Base-by-base conservation (phyloP, 2,329 filamentous ascomycete genomes). In the Nemania diffusa region DNA sequence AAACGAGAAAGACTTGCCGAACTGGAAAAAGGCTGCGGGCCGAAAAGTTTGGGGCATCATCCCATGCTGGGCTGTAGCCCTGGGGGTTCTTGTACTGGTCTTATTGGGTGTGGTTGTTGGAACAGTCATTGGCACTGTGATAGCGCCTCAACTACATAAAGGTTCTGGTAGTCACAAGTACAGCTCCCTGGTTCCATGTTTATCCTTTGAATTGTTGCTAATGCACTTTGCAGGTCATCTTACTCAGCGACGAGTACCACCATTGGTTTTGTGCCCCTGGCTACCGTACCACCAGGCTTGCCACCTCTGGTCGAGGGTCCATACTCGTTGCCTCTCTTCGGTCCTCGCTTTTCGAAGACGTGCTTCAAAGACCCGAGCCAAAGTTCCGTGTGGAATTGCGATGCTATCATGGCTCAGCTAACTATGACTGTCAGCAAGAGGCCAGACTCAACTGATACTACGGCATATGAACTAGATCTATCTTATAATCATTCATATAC, bases 341-440 rank as follows among this genome's bases (percentile, higher is more conserved):
- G 84, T 2, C 83, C 82, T 61, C 81, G 83, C 61, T 80, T 81
- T 2, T 84, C 87, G 17, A 83, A 81, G 46, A 81, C 83, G 0
- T 92, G 90, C 74, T 82, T 92, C 67, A 81, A 82, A 34, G 82
- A 90, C 63, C 80, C 83, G 0, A 81, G 77, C 0, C 84, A 89
- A 71, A 79, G 82, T n/a, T 77, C 82, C 57, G 86, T 89, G 0
- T 92, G 90, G 90, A 86, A 82, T 65, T 92, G 90, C 75, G 82
- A 86, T 13, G 81, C 91, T 32, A 79, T 81, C 1, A 80, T 81
- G 52, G 79, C 79, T 5, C 78, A 82, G 51, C 83, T 84, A 57
- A 76, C 79, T 1, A 77, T 88, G 78, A 77, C 79, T 1, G 77
- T 88, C 20, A 69, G 67, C 22, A 73, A 64, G 27, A 69, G 78